Conservation (phyloP, 164 flowering plant genomes). For the Magnolia kwangsiensis region DNA sequence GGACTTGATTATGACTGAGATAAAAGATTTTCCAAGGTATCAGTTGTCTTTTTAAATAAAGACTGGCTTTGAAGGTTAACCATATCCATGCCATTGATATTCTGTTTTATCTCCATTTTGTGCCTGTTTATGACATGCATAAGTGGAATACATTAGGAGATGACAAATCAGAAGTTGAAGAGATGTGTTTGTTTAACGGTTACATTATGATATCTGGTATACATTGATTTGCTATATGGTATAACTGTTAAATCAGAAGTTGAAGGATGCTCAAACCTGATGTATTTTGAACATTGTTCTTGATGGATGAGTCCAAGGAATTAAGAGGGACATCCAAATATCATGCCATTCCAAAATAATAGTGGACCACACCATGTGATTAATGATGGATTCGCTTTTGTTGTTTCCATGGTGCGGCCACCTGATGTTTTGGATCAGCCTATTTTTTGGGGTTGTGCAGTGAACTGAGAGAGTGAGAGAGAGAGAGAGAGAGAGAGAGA, state of each 20-base stretch:
- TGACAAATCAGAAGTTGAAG: background rate
- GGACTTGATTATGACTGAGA: slow-evolving; percentile 98
- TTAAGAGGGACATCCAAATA: too few relatives aligned
- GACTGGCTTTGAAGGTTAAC: background rate
- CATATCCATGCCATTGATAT: background rate
- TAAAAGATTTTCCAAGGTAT: slow-evolving; percentile 94
- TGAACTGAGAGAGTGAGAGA: too few relatives aligned
- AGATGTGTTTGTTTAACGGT: background rate
- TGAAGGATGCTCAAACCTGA: too few relatives aligned
- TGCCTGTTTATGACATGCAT: background rate
- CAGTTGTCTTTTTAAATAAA: slow-evolving; percentile 29
- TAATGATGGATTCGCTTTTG: too few relatives aligned
- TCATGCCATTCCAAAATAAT: too few relatives aligned
- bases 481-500: too few relatives aligned
- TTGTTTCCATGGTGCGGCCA: too few relatives aligned
- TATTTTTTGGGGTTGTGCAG: too few relatives aligned
- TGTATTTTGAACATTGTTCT: too few relatives aligned
- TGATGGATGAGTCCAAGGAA: too few relatives aligned
- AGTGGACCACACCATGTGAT: too few relatives aligned
- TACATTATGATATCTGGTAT: background rate
- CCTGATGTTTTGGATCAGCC: too few relatives aligned
- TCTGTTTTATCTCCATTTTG: background rate
- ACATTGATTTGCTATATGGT: slow-evolving; percentile 1
- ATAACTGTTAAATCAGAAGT: slow-evolving; percentile 9
- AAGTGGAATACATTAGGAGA: background rate